A percentile compares a stretch with the other conserved stretches of the same genome.
Conservation (phyloP, 192 early-diverging fungal genomes). For the Coemansia biformis region DNA sequence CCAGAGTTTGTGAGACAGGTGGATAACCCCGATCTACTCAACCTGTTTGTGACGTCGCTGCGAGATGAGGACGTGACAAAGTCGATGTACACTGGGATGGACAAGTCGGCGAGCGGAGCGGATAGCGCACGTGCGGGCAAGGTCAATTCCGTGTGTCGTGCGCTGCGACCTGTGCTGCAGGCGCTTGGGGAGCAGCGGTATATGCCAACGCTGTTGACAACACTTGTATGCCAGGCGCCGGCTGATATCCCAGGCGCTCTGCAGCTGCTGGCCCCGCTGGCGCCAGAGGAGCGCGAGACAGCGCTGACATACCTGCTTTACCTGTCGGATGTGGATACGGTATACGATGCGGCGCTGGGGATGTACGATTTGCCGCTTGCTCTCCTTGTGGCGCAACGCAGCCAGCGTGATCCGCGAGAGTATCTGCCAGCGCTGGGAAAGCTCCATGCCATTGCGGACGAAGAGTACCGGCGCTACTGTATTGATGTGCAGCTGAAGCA, state of each 20-base stretch:
- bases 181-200: slow-evolving; percentile 44
- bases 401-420: slow-evolving; percentile 94
- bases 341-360: slow-evolving; percentile 88
- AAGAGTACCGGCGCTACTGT: slow-evolving; percentile 73
- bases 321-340: slow-evolving; percentile 78
- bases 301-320: slow-evolving; percentile 90
- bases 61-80: slow-evolving; percentile 76
- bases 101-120: no score
- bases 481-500: slow-evolving; percentile 85
- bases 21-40: slow-evolving; percentile 78
- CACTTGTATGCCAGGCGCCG: slow-evolving; percentile 73
- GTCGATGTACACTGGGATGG: slow-evolving; percentile 67
- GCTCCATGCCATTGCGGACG: slow-evolving; percentile 64
- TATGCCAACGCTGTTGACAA: slow-evolving; percentile 78
- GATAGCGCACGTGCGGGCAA: slow-evolving; percentile 36
- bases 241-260: slow-evolving; percentile 80
- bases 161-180: slow-evolving; percentile 59
- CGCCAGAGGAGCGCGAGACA: slow-evolving; percentile 62
- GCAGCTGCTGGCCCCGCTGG: slow-evolving; percentile 52
- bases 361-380: slow-evolving; percentile 92
- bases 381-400: slow-evolving; percentile 93
- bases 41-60: slow-evolving; percentile 81
- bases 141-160: slow-evolving; percentile 68
- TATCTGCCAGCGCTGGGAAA: slow-evolving; percentile 84
- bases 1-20: slow-evolving; percentile 71